Evolutionary conservation across 2,329 filamentous ascomycete species (phyloP).

Genomic region (Chalaropsis thielavioides): DNA sequence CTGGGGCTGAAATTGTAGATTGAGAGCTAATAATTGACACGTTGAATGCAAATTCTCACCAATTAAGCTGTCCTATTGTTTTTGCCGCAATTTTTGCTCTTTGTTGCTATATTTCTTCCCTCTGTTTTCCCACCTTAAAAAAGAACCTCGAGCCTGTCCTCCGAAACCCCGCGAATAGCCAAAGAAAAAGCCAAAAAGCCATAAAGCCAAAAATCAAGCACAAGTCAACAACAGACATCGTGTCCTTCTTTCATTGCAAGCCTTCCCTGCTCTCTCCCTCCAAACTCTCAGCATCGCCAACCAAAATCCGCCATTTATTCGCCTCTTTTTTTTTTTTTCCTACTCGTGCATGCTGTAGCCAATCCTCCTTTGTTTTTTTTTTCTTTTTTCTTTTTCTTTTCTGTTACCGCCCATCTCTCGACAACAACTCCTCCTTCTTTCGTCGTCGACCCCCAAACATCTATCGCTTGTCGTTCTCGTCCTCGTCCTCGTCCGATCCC

Average conservation of each 20-base stretch:
- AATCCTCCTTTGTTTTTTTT: not conserved
- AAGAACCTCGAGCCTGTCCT: not conserved
- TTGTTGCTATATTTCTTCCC: not conserved
- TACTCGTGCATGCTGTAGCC: not conserved
- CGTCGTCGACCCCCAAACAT: not conserved
- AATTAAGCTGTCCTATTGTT: not conserved
- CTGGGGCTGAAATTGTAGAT: not conserved
- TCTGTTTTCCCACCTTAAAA: not conserved
- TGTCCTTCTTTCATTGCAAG: slow-evolving; percentile 14
- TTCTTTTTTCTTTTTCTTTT: not conserved
- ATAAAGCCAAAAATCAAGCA: not conserved
- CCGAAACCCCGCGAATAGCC: slow-evolving; percentile 15
- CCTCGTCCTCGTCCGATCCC: not conserved
- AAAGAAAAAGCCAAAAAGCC: not conserved
- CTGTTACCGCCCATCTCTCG: not conserved
- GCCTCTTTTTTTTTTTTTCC: slow-evolving; percentile 2
- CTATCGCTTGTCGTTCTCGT: not conserved
- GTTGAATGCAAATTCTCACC: too few relatives aligned
- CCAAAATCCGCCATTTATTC: slow-evolving; percentile 1
- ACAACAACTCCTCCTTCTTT: not conserved
- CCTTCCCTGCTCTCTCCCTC: not conserved
- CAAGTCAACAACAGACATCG: slow-evolving; percentile 13
- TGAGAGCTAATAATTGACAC: too few relatives aligned
- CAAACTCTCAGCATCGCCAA: not conserved
- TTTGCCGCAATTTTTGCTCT: not conserved